A percentile compares a stretch with the other conserved stretches of the same genome.
Conservation (phyloP, 805 yeast species). For the Candida insectorum region DNA sequence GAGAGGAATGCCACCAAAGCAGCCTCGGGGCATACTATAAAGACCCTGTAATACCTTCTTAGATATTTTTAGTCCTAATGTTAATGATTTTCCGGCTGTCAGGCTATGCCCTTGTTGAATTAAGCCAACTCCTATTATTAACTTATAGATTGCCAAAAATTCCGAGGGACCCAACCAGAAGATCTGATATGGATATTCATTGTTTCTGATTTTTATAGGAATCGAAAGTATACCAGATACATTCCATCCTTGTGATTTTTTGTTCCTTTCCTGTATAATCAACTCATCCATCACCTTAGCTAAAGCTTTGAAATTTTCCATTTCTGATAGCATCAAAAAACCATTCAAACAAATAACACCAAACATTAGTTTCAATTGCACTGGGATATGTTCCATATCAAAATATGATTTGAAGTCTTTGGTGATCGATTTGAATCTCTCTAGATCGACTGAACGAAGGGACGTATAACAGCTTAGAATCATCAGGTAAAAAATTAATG, state of each 20-base stretch:
- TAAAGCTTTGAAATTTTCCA: not conserved
- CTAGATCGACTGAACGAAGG: no score
- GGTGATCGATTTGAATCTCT: no score
- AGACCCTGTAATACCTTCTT: no score
- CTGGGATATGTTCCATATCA: slow-evolving; percentile 1
- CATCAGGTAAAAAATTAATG: no score
- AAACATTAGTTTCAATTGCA: slow-evolving; percentile 1
- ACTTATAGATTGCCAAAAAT: slow-evolving; percentile 1
- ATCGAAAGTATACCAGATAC: not conserved
- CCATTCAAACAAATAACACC: not conserved
- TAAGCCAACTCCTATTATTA: slow-evolving; percentile 2
- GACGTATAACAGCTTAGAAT: no score
- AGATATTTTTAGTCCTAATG: no score
- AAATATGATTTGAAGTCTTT: no score
- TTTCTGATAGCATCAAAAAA: not conserved
- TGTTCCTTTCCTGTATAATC: not conserved
- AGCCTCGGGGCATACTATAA: no score
- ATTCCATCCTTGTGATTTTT: slow-evolving; percentile 1
- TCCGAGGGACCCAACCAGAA: slow-evolving; percentile 2
- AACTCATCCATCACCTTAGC: slow-evolving; percentile 3
- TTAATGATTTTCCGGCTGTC: no score
- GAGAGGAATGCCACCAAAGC: no score
- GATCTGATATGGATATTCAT: not conserved
- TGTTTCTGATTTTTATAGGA: not conserved
- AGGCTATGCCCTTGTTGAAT: no score